A percentile compares a stretch with the other conserved stretches of the same genome.
These are phyloP conservation scores for Linaria vulgaris DNA, from an alignment of 257 asterid species.

Conservation along the genomic window DNA sequence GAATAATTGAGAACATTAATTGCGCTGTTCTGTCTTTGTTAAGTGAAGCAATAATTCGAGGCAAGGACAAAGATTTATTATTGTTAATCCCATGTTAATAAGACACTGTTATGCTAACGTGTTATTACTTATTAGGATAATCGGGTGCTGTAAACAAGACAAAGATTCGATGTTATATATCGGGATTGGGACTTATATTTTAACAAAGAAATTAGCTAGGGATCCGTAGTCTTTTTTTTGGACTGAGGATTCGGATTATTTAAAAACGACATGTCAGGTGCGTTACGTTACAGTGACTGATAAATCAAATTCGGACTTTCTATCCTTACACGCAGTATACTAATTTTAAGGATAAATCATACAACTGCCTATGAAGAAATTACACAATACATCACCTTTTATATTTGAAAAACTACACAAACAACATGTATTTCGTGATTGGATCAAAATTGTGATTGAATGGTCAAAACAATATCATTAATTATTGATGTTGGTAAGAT, in stretches of 20 bases:
- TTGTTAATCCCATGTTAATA: not conserved
- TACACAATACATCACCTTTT: too few species aligned
- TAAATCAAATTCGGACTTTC: not conserved
- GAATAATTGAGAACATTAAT: constrained; percentile 14
- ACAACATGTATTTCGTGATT: too few species aligned
- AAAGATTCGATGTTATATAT: not conserved
- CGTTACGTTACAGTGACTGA: constrained; percentile 9
- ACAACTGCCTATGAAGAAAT: too few species aligned
- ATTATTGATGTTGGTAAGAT: too few species aligned
- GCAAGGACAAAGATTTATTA: constrained; percentile 11
- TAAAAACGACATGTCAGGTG: too few species aligned
- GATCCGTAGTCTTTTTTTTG: too few species aligned
- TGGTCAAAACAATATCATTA: too few species aligned
- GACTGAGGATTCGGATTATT: too few species aligned
- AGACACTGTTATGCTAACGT: not conserved
- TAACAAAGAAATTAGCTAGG: not conserved
- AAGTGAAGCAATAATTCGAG: constrained; percentile 18
- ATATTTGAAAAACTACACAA: too few species aligned
- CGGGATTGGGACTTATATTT: not conserved
- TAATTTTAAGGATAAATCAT: too few species aligned
- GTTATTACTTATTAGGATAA: not conserved
- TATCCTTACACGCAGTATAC: not conserved
- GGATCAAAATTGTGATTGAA: too few species aligned
- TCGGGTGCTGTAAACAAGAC: not conserved
- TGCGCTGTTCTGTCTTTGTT: constrained; percentile 16